Base-by-base conservation (phyloP, 805 yeast species). In the Komagataella kurtzmanii region DNA sequence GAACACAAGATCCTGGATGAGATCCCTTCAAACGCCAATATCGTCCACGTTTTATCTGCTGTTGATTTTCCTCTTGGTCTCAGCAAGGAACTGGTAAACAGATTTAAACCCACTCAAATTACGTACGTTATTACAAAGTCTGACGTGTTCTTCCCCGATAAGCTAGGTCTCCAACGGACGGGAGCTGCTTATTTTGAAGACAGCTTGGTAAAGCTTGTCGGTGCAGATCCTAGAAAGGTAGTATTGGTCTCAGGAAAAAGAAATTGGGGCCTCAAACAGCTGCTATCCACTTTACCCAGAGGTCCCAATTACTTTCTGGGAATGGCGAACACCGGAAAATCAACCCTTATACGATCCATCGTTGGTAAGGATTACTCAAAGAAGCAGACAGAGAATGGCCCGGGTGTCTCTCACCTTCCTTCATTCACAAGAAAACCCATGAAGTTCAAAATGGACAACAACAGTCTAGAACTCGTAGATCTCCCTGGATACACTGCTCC, bases 21-120 rank as follows among this genome's bases (percentile, higher is more conserved):
- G 2, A 67, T 77, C 19, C 88, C 81, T 2, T 59, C 57, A 3
- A 57, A 64, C 36, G 74, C 78, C 3, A 71, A 72, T 7, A 57
- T 84, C 1, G 73, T 83, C 2, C 81, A 84, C 59, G 79, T 85
- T 1, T 68, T 83, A 7, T 81, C 85, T 43, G 80, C 85, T 1
- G 63, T 74, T 12, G 95, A 87, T 56, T 86, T 87, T 60, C 96
- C 97, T 1, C 66, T 83, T 45, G 73, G 82, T 6, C 58, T 82
- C 2, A 67, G 74, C 53, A 57, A 60, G 6, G 56, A 59, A 2
- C 64, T 77, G 7, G 58, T 69, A 23, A 58, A 68, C 44, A 62
- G 61, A 47, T 57, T 73, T 30, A 57, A 66, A 3, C 65, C 72
- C 0, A 52, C 57, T n/a, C 64, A 68, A 5, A 57, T 76, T 21